Evolutionary conservation across 2,329 filamentous ascomycete genomes (phyloP).

Genomic region (Microsporum ferrugineum): DNA sequence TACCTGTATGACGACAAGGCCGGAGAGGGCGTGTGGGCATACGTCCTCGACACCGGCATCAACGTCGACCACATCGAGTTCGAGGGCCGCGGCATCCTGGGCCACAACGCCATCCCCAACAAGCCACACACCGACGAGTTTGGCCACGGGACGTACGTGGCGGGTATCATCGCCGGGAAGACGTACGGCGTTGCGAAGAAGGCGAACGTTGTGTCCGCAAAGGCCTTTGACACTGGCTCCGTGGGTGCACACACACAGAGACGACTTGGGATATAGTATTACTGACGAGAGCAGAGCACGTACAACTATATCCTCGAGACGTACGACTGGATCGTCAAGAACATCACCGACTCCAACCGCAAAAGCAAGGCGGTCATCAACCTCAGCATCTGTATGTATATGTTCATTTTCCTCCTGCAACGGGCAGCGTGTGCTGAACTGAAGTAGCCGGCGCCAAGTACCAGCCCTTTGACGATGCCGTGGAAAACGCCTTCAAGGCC

Average conservation of each 20-base stretch:
- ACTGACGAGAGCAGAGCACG: slow-evolving; percentile 13
- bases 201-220: slow-evolving; percentile 8
- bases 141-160: slow-evolving; percentile 11
- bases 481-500: slow-evolving; percentile 9
- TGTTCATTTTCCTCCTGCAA: background rate
- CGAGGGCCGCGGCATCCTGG: slow-evolving; percentile 9
- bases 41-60: slow-evolving; percentile 10
- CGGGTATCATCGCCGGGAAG: slow-evolving; percentile 7
- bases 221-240: slow-evolving; percentile 9
- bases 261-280: background rate
- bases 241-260: background rate
- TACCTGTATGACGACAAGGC: slow-evolving; percentile 9
- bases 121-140: slow-evolving; percentile 7
- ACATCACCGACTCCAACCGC: slow-evolving; percentile 8
- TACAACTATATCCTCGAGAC: slow-evolving; percentile 10
- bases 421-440: background rate
- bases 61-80: slow-evolving; percentile 10
- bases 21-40: slow-evolving; percentile 9
- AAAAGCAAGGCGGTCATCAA: slow-evolving; percentile 9
- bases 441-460: slow-evolving; percentile 3
- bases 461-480: slow-evolving; percentile 9
- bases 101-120: slow-evolving; percentile 6
- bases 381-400: slow-evolving; percentile 10
- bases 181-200: slow-evolving; percentile 11
- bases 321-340: slow-evolving; percentile 10